phyloP scores from a whole-genome alignment of 768 basidiomycete species.

The Calocera cornea region DNA sequence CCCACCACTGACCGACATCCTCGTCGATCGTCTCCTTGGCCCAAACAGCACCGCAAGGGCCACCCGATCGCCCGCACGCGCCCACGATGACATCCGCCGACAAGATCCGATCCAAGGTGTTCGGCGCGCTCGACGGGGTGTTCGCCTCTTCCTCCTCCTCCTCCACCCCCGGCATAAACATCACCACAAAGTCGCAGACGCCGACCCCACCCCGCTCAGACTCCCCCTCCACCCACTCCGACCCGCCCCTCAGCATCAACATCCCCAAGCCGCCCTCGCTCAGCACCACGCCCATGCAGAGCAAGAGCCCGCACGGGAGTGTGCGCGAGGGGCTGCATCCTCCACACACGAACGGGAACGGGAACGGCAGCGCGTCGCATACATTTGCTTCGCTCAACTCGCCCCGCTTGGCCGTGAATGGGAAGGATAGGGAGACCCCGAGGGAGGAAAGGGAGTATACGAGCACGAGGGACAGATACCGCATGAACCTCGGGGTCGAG shows the following conservation, averaged over 20 bases:
- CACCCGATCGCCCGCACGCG: background rate
- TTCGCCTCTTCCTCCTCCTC: background rate
- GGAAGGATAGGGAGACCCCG: background rate
- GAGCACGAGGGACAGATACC: background rate
- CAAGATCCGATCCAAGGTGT: slow-evolving; percentile 62
- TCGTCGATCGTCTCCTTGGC: background rate
- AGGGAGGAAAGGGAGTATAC: background rate
- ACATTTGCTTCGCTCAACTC: background rate
- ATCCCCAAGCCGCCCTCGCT: slow-evolving; percentile 44
- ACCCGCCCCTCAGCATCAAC: slow-evolving; percentile 43
- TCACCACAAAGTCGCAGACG: slow-evolving; percentile 11
- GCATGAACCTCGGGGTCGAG: slow-evolving; percentile 39
- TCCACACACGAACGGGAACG: background rate
- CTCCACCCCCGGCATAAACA: slow-evolving; percentile 15
- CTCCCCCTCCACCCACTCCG: slow-evolving; percentile 19
- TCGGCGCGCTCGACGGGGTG: slow-evolving; percentile 26
- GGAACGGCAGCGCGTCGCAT: background rate
- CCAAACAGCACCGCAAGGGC: background rate
- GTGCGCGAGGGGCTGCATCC: background rate
- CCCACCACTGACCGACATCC: background rate
- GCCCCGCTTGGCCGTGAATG: background rate
- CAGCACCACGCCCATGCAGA: slow-evolving; percentile 34
- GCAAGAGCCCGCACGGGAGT: slow-evolving; percentile 22
- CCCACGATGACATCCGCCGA: slow-evolving; percentile 37
- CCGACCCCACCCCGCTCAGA: slow-evolving; percentile 18